Conservation (phyloP, 2,329 filamentous ascomycete species). For the Monosporascus sp. region DNA sequence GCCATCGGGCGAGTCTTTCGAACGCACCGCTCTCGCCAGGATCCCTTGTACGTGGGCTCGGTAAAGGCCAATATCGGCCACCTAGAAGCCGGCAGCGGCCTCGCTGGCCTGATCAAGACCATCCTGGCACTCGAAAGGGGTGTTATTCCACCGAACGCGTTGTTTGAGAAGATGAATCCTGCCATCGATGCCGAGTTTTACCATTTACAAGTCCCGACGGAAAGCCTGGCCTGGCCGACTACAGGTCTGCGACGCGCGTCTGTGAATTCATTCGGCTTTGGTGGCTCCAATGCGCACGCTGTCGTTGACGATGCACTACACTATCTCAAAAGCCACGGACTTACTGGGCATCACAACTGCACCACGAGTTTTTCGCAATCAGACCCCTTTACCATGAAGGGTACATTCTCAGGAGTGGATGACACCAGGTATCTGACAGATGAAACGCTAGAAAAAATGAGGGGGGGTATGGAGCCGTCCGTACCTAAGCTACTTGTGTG, state of each 20-base stretch:
- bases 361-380: too few relatives aligned
- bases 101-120: background rate
- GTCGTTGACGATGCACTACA: conserved; percentile 16
- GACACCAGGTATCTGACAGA: too few relatives aligned
- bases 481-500: too few relatives aligned
- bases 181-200: background rate
- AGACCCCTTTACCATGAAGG: too few relatives aligned
- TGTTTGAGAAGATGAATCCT: conserved; percentile 3
- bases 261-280: conserved; percentile 31
- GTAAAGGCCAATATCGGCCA: conserved; percentile 1
- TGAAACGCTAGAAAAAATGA: too few relatives aligned
- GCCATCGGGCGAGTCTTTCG: conserved; percentile 24
- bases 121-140: conserved; percentile 3
- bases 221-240: background rate
- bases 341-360: too few relatives aligned
- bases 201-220: background rate
- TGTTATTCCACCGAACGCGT: conserved; percentile 3
- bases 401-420: too few relatives aligned
- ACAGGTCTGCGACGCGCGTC: conserved; percentile 7
- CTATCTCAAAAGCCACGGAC: background rate
- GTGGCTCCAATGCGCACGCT: conserved; percentile 30
- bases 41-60: background rate
- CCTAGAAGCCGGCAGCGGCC: background rate
- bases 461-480: too few relatives aligned
- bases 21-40: background rate